A percentile compares a stretch with the other conserved stretches of the same genome.
Evolutionary conservation across 2,329 filamentous ascomycete genomes (phyloP).

Genomic region (Mollisiaceae sp.): DNA sequence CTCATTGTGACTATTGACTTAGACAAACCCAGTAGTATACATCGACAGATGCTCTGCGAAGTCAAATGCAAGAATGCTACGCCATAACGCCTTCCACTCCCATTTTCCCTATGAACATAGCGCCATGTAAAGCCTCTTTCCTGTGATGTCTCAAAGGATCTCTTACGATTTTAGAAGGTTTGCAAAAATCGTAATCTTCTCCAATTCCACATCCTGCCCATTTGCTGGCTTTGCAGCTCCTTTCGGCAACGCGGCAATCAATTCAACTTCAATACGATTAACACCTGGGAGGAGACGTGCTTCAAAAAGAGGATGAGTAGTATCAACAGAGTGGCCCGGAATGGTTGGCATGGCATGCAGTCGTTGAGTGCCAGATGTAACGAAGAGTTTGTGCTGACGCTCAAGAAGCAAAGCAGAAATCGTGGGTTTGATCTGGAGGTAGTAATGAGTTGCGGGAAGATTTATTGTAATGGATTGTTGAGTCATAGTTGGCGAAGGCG

Average conservation of each 20-base stretch:
- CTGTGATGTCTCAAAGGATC: background rate
- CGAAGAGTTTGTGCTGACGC: slow-evolving; percentile 78
- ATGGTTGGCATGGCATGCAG: slow-evolving; percentile 53
- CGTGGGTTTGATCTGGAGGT: slow-evolving; percentile 72
- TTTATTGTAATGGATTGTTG: slow-evolving; percentile 77
- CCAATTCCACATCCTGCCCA: slow-evolving; percentile 72
- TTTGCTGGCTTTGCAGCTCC: slow-evolving; percentile 58
- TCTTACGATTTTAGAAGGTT: slow-evolving; percentile 61
- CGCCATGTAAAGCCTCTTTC: slow-evolving; percentile 16
- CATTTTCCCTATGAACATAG: slow-evolving; percentile 14
- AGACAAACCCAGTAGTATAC: slow-evolving; percentile 18
- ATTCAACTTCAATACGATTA: slow-evolving; percentile 79
- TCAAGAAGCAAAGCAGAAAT: slow-evolving; percentile 67
- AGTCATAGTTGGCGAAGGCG: slow-evolving; percentile 67
- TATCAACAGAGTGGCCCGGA: slow-evolving; percentile 59
- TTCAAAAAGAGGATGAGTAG: slow-evolving; percentile 74
- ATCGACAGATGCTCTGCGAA: background rate
- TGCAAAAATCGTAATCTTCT: slow-evolving; percentile 77
- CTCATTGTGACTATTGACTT: slow-evolving; percentile 7
- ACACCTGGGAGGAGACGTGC: slow-evolving; percentile 72
- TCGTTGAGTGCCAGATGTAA: slow-evolving; percentile 70
- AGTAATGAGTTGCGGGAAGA: slow-evolving; percentile 69
- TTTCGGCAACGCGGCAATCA: slow-evolving; percentile 72
- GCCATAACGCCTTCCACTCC: slow-evolving; percentile 16
- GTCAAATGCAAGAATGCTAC: slow-evolving; percentile 15